Conservation (phyloP, 1,139 yeast genomes). For the Williopsis jadinii region DNA sequence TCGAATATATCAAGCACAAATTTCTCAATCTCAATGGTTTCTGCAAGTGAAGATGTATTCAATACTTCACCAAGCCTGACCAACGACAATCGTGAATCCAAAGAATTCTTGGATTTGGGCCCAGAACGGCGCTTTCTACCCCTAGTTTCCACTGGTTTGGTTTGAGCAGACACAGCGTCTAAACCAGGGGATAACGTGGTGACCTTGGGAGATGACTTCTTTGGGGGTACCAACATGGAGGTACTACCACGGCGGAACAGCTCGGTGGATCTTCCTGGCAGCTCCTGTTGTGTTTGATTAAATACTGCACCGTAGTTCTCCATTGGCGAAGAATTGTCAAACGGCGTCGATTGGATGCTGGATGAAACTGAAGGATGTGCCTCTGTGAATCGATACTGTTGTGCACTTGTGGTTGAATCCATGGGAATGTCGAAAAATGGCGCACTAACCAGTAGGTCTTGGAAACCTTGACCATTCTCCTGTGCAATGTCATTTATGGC, state of each 20-base stretch:
- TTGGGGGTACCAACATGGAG: too few relatives aligned
- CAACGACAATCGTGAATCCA: slow-evolving; percentile 45
- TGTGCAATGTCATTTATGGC: not conserved
- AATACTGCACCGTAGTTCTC: not conserved
- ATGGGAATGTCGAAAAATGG: not conserved
- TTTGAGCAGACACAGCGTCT: too few relatives aligned
- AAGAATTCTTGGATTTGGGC: slow-evolving; percentile 5
- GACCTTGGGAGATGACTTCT: too few relatives aligned
- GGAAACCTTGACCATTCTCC: not conserved
- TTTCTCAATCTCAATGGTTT: slow-evolving; percentile 54
- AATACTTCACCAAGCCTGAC: slow-evolving; percentile 47
- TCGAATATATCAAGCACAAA: slow-evolving; percentile 52
- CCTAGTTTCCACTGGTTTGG: too few relatives aligned
- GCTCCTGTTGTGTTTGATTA: too few relatives aligned
- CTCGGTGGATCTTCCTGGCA: too few relatives aligned
- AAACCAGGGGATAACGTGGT: too few relatives aligned
- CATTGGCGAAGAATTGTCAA: not conserved
- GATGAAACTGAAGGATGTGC: not conserved
- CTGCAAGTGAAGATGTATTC: slow-evolving; percentile 44
- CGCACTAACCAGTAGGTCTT: not conserved
- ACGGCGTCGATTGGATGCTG: not conserved
- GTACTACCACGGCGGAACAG: too few relatives aligned
- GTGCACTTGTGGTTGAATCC: not conserved
- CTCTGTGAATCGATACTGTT: not conserved
- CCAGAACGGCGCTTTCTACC: too few relatives aligned